Percentiles rank a stretch among this genome's conserved stretches.
phyloP scores from a whole-genome alignment of 228 moss, liverwort and hornwort genomes.

The Sphagnum magellanicum region DNA sequence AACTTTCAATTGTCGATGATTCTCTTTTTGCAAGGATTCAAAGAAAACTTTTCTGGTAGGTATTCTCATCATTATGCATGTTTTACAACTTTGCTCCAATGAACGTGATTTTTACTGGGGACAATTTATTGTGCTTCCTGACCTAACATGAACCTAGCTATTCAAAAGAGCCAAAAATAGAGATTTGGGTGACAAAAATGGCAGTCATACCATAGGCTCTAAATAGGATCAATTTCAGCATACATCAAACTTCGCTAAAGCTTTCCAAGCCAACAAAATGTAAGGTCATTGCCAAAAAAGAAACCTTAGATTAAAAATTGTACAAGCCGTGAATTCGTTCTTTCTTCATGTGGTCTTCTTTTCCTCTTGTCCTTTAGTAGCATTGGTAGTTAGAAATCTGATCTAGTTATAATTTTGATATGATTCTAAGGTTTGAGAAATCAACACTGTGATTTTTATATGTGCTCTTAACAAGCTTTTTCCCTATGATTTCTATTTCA shows the following conservation, averaged over 20 bases:
- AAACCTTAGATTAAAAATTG: no score
- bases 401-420: no score
- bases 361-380: no score
- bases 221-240: slow-evolving; percentile 12
- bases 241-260: slow-evolving; percentile 95
- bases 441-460: no score
- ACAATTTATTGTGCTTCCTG: not conserved
- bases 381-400: no score
- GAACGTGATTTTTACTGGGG: no score
- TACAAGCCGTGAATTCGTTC: no score
- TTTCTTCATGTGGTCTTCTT: no score
- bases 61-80: slow-evolving; percentile 1
- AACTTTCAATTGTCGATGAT: slow-evolving; percentile 29
- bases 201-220: not conserved
- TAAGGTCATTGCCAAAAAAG: slow-evolving; percentile 21
- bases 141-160: not conserved
- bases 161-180: not conserved
- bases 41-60: slow-evolving; percentile 64
- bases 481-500: no score
- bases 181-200: not conserved
- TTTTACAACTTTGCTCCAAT: not conserved
- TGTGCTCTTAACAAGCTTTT: no score
- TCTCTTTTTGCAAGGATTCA: slow-evolving; percentile 14
- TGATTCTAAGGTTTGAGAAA: no score
- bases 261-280: slow-evolving; percentile 84